Percentiles rank a stretch among this genome's conserved stretches.
Evolutionary conservation across 2,329 filamentous ascomycete genomes (phyloP).

Genomic region (Mollisia scopiformis): DNA sequence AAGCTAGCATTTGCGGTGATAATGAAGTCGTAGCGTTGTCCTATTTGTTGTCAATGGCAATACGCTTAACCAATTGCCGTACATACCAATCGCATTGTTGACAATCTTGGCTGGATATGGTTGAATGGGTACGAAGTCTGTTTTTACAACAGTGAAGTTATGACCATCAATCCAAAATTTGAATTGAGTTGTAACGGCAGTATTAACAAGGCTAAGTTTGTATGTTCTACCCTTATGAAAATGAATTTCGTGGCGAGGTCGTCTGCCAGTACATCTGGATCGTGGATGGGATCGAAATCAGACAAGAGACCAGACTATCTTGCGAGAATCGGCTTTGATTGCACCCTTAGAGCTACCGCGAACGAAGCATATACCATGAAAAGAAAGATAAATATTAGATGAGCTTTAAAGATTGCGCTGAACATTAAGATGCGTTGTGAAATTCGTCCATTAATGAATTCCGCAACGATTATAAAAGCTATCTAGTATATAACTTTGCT

Average conservation of each 20-base stretch:
- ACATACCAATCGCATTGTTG: constrained; percentile 45
- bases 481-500: too few species aligned
- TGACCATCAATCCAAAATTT: constrained; percentile 49
- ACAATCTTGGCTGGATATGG: constrained; percentile 63
- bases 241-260: not conserved
- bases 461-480: too few species aligned
- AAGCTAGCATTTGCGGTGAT: constrained; percentile 47
- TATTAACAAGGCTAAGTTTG: constrained; percentile 9
- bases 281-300: constrained; percentile 1
- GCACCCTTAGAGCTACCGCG: too few species aligned
- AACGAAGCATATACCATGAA: too few species aligned
- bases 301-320: not conserved
- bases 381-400: too few species aligned
- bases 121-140: constrained; percentile 59
- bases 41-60: constrained; percentile 29
- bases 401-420: too few species aligned
- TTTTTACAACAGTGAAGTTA: constrained; percentile 65
- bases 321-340: too few species aligned
- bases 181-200: constrained; percentile 23
- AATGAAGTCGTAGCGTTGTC: constrained; percentile 47
- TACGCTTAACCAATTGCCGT: not conserved
- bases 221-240: constrained; percentile 1
- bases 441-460: too few species aligned
- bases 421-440: too few species aligned
- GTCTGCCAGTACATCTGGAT: constrained; percentile 2